Percentiles rank a stretch among this genome's conserved stretches.
Evolutionary conservation across 805 yeast genomes (phyloP).

Genomic region (Cyberlindnera galapagoensis): DNA sequence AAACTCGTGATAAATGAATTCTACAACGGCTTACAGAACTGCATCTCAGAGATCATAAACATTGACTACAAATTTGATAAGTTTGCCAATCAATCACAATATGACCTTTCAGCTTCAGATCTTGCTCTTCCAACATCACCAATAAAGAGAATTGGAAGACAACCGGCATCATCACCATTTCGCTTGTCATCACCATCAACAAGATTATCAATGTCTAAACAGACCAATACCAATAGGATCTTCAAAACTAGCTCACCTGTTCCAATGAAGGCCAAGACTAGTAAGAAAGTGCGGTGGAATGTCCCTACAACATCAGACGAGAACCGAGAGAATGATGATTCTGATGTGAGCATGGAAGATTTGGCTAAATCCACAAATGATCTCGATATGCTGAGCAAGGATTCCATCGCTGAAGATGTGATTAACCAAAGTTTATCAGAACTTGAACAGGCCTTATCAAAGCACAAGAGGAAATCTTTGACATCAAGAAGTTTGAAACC

Average conservation of each 20-base stretch:
- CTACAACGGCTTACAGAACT: conserved; percentile 19
- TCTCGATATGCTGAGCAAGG: conserved; percentile 13
- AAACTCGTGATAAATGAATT: conserved; percentile 14
- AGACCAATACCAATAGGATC: conserved; percentile 7
- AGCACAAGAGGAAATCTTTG: conserved; percentile 20
- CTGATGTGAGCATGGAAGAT: conserved; percentile 23
- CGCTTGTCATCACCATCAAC: conserved; percentile 16
- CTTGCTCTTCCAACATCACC: conserved; percentile 22
- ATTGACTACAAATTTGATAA: conserved; percentile 31
- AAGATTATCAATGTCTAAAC: conserved; percentile 18
- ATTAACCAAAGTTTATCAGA: conserved; percentile 15
- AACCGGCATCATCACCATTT: conserved; percentile 20
- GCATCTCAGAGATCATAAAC: conserved; percentile 25
- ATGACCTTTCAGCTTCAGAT: conserved; percentile 16
- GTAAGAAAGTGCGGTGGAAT: conserved; percentile 43
- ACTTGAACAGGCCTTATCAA: conserved; percentile 11
- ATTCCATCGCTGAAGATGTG: conserved; percentile 10
- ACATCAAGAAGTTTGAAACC: conserved; percentile 21
- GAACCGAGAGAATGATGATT: conserved; percentile 10
- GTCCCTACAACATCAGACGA: conserved; percentile 24
- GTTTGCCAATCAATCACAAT: conserved; percentile 24
- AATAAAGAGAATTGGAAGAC: conserved; percentile 17
- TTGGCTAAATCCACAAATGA: conserved; percentile 18
- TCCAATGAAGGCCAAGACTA: conserved; percentile 17
- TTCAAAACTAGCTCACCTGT: conserved; percentile 13